Evolutionary conservation across 345 rosid genomes (phyloP).

Genomic region (Eucalyptus shirleyi): DNA sequence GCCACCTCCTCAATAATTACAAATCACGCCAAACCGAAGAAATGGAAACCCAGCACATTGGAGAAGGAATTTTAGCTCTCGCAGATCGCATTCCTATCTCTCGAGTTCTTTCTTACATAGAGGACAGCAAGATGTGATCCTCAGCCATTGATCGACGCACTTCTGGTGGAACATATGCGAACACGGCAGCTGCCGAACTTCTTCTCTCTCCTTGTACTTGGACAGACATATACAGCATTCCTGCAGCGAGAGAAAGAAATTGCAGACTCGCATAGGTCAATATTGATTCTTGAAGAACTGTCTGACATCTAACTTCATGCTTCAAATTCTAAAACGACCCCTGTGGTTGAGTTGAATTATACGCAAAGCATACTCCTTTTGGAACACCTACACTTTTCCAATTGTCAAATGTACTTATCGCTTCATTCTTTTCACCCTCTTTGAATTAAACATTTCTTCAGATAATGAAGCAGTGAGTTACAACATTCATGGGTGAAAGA

Average conservation of each 20-base stretch:
- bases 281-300: neutral
- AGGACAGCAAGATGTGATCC: slow-evolving; percentile 91
- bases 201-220: slow-evolving; percentile 81
- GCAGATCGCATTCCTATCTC: slow-evolving; percentile 13
- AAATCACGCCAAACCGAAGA: neutral
- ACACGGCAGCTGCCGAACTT: slow-evolving; percentile 79
- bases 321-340: neutral
- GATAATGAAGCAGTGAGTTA: neutral
- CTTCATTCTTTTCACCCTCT: neutral
- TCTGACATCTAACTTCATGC: neutral
- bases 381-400: neutral
- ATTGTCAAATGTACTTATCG: neutral
- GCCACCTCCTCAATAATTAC: neutral
- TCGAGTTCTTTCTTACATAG: slow-evolving; percentile 85
- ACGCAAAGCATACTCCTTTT: neutral
- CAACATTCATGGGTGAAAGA: neutral
- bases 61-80: neutral
- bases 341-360: neutral
- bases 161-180: slow-evolving; percentile 82
- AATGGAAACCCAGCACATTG: neutral
- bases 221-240: slow-evolving; percentile 91
- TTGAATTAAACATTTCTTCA: neutral
- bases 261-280: neutral
- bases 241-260: slow-evolving; percentile 19
- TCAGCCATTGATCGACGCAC: slow-evolving; percentile 98